Conservation (phyloP, 257 asterid species). For the Eucommia ulmoides region DNA sequence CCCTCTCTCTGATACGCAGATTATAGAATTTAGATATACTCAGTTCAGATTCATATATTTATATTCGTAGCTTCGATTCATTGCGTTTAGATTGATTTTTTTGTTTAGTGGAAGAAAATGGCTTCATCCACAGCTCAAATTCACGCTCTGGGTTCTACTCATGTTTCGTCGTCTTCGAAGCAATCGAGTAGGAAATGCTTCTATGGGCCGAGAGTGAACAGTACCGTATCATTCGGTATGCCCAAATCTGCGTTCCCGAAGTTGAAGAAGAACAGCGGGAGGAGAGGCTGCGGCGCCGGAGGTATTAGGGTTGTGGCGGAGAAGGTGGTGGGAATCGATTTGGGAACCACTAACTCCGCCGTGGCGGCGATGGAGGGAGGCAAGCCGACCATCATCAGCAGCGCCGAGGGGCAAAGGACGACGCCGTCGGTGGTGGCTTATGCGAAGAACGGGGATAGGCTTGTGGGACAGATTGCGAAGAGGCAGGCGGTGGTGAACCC, state of each 20-base stretch:
- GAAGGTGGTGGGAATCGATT: slow-evolving; percentile 82
- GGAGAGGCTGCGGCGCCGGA: slow-evolving; percentile 15
- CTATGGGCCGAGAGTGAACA: slow-evolving; percentile 34
- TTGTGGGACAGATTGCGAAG: slow-evolving; percentile 91
- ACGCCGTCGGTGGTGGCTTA: slow-evolving; percentile 92
- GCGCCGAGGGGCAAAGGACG: slow-evolving; percentile 82
- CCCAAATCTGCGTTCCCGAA: slow-evolving; percentile 9
- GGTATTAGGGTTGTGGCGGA: slow-evolving; percentile 68
- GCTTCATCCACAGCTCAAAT: slow-evolving; percentile 56
- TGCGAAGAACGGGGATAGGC: slow-evolving; percentile 64
- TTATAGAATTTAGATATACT: not conserved
- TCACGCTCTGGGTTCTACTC: slow-evolving; percentile 45
- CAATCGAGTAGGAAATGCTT: slow-evolving; percentile 17
- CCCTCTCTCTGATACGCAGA: too few relatives aligned
- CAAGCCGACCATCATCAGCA: slow-evolving; percentile 79
- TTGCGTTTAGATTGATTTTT: too few relatives aligned
- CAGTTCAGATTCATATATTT: too few relatives aligned
- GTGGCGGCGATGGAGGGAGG: slow-evolving; percentile 98
- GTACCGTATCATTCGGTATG: slow-evolving; percentile 17
- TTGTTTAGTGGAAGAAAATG: slow-evolving; percentile 12
- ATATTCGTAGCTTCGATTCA: too few relatives aligned
- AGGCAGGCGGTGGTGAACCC: slow-evolving; percentile 91
- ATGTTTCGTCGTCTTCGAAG: slow-evolving; percentile 24
- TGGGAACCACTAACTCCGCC: slow-evolving; percentile 85
- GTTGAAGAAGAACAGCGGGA: slow-evolving; percentile 18